Conservation (phyloP, 164 flowering plant genomes). For the Taxillus chinensis region DNA sequence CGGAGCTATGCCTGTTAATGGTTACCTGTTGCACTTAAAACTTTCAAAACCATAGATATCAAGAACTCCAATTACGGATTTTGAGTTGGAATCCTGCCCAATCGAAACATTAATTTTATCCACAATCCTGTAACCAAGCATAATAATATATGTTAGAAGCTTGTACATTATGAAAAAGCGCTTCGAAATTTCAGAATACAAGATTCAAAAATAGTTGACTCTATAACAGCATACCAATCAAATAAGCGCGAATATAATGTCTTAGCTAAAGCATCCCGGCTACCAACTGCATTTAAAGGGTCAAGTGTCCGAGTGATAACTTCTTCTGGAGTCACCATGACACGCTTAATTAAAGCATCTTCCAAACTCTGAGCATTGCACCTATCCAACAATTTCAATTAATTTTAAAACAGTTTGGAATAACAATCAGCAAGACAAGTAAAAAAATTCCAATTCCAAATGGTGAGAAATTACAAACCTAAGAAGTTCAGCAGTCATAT, state of each 20-base stretch:
- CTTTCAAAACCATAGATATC: slow-evolving; percentile 99
- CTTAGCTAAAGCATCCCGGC: slow-evolving; percentile 96
- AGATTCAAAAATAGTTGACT: background rate
- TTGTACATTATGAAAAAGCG: background rate
- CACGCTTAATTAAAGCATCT: slow-evolving; percentile 88
- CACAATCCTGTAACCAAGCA: slow-evolving; percentile 60
- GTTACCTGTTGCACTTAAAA: slow-evolving; percentile 54
- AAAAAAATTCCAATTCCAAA: background rate
- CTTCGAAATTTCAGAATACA: background rate
- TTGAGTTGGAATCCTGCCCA: slow-evolving; percentile 96
- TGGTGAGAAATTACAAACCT: slow-evolving; percentile 26
- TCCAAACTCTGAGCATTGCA: slow-evolving; percentile 86
- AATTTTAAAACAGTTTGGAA: background rate
- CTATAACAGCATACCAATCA: slow-evolving; percentile 58
- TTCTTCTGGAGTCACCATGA: slow-evolving; percentile 98
- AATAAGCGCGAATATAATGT: slow-evolving; percentile 88
- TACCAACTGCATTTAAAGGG: slow-evolving; percentile 72
- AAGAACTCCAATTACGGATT: slow-evolving; percentile 88
- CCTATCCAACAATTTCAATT: slow-evolving; percentile 26
- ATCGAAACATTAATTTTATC: slow-evolving; percentile 86
- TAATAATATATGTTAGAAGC: slow-evolving; percentile 1
- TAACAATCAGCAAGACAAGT: no score
- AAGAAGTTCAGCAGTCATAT: slow-evolving; percentile 79
- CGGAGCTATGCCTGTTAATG: background rate
- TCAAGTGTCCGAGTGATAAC: slow-evolving; percentile 93